Conservation (phyloP, 2,329 filamentous ascomycete genomes). For the Drechslerella stenobrocha region DNA sequence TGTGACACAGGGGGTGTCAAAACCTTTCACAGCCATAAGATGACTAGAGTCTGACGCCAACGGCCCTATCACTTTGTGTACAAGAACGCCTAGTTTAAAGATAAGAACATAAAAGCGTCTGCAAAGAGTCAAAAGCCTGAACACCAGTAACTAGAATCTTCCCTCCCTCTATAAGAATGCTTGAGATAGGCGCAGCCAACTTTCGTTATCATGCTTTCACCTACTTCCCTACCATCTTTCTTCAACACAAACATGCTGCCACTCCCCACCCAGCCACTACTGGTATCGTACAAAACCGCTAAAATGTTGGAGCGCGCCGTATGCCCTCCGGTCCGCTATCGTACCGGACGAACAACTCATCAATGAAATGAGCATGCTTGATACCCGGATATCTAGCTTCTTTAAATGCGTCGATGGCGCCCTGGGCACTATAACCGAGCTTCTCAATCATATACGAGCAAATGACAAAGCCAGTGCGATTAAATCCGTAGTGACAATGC, state of each 20-base stretch:
- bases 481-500: constrained; percentile 97
- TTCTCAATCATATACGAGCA: constrained; percentile 87
- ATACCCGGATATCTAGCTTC: constrained; percentile 76
- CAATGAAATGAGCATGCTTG: constrained; percentile 83
- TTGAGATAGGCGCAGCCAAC: too few species aligned
- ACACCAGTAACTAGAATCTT: too few species aligned
- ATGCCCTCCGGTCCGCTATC: constrained; percentile 58
- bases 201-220: too few species aligned
- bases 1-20: too few species aligned
- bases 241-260: not conserved
- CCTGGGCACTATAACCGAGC: constrained; percentile 70
- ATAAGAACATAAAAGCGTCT: too few species aligned
- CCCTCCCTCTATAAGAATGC: too few species aligned
- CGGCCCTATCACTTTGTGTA: too few species aligned
- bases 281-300: constrained; percentile 1
- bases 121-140: too few species aligned
- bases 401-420: constrained; percentile 78
- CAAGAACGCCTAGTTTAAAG: not conserved
- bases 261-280: not conserved
- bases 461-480: constrained; percentile 88
- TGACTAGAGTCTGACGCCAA: too few species aligned
- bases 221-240: not conserved
- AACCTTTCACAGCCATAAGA: too few species aligned
- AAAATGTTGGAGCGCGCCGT: constrained; percentile 56
- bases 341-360: constrained; percentile 80